Evolutionary conservation across 805 yeast genomes (phyloP), one percentile per base, ranked within the genome.

Genomic region (Candida insectorum): DNA sequence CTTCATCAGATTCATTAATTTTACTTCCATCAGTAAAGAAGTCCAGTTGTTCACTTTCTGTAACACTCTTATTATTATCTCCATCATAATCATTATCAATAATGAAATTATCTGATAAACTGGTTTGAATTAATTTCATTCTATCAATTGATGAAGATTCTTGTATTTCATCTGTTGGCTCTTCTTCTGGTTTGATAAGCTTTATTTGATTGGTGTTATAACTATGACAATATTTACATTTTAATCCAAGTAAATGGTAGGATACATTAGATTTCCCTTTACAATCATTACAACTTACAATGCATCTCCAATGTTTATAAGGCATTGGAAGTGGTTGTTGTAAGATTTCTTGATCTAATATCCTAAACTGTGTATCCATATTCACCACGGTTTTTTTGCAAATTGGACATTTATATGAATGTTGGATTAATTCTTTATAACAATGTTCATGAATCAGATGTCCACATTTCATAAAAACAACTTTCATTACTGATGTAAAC

Each of bases 401-500:
- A 2, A 85, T 72, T 1, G 97, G 97, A 56, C 97, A 89, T 54
- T 86, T 85, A 67, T 87, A 89, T 11, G 85, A 77, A 52, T 84
- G 87, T 45, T 79, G 73, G n/a, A 85, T 76, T 54, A 83, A 79
- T 44, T 85, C 91, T 41, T 81, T 81, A 55, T 79, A 88, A 56
- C 97, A 89, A 17, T 57, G 51, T 54, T 87, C 86, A 60, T 89
- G 97, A 38, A 89, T 89, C 24, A 95, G 85, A 59, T 89, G 97
- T 2, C 97, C 96, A 60, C 97, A 89, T 30, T 73, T 67, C 96
- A 89, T 87, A 55, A 89, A 88, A 14, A 87, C 95, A 26, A 88
- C 95, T 8, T 87, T 81, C 52, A 69, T 72, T 5, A 83, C 77
- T 4, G 93, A 81, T 11, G 87, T 83, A 55, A 89, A 89, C 76